Base-by-base conservation (phyloP, 371 early-diverging fungal species). In the Actinomucor elegans region DNA sequence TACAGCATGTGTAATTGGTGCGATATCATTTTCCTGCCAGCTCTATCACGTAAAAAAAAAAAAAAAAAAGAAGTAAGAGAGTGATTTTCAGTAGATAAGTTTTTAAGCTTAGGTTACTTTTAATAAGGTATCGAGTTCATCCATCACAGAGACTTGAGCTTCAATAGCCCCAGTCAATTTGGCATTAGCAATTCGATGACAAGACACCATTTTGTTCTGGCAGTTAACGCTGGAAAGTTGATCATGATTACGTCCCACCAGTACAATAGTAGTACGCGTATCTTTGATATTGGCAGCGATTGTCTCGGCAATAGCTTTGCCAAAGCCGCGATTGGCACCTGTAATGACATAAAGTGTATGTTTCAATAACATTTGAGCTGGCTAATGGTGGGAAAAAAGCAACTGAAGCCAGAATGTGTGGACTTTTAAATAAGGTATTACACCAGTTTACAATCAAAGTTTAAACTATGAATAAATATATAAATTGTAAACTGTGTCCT, bases 311-410 rank as follows among this genome's bases (percentile, higher is more conserved):
- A 90, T 70, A 20, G 79, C 73, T 28, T 69, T 74, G 4, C 95
- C 95, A 52, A 92, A 92, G 0, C 93, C 94, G 18, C 88, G 78
- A 59, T 85, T 86, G 11, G 92, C 94, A 18, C 95, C 95, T 14
- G 92, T 91, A 54, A 94, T 76, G 48, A 91, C 68, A 21, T 54
- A 63, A 24, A 63, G 31, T 32, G 34, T 34, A 17, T 63, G 64
- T 20, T 49, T 53, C 9, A 54, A 45, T 5, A 63, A 35, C 64
- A 63, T 63, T n/a, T n/a, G n/a, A n/a, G 15, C 9, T 29, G 12
- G 14, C 2, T 12, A 11, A 49, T 18, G 18, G 38, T 42, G 41
- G 32, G 42, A 59, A 48, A 58, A 44, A 54, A 41, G n/a, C n/a
- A n/a, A n/a, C n/a, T n/a, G n/a, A n/a, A n/a, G n/a, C n/a, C n/a